Evolutionary conservation across 2,329 filamentous ascomycete genomes (phyloP).

Genomic region (Samsoniella hepiali): DNA sequence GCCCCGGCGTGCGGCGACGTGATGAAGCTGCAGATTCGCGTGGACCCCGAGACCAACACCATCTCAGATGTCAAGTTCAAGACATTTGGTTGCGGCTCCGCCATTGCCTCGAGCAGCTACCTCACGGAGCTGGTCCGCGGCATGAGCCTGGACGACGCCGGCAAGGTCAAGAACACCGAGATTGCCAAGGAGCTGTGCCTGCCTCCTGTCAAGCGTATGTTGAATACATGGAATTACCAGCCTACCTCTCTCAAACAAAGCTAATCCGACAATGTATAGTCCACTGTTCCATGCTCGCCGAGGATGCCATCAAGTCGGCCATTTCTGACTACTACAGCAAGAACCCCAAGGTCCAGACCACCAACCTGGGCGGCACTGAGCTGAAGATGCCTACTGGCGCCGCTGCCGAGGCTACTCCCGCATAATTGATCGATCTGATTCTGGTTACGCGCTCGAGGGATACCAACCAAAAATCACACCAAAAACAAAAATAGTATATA

Average conservation of each 20-base stretch:
- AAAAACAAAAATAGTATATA: conserved; percentile 5
- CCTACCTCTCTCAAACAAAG: conserved; percentile 9
- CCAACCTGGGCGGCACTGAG: conserved; percentile 73
- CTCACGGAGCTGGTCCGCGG: conserved; percentile 93
- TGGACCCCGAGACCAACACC: conserved; percentile 81
- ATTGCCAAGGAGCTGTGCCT: conserved; percentile 94
- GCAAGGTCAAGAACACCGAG: conserved; percentile 91
- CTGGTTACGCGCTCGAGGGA: neutral
- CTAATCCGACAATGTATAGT: conserved; percentile 48
- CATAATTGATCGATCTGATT: conserved; percentile 6
- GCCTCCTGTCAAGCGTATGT: conserved; percentile 81
- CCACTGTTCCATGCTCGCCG: conserved; percentile 88
- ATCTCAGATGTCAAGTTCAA: conserved; percentile 97
- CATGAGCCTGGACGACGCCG: conserved; percentile 91
- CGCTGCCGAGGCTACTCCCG: conserved; percentile 38
- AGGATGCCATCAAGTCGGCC: conserved; percentile 87
- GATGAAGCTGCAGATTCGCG: conserved; percentile 78
- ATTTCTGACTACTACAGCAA: conserved; percentile 89
- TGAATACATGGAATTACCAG: neutral
- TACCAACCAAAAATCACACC: conserved; percentile 6
- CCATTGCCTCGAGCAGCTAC: conserved; percentile 93
- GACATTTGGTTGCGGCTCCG: conserved; percentile 92
- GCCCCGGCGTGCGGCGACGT: conserved; percentile 87
- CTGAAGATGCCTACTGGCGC: conserved; percentile 45
- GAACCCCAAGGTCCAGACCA: conserved; percentile 53